phyloP scores from a whole-genome alignment of 352 stramenopile species.

The Pythium dissimile region DNA sequence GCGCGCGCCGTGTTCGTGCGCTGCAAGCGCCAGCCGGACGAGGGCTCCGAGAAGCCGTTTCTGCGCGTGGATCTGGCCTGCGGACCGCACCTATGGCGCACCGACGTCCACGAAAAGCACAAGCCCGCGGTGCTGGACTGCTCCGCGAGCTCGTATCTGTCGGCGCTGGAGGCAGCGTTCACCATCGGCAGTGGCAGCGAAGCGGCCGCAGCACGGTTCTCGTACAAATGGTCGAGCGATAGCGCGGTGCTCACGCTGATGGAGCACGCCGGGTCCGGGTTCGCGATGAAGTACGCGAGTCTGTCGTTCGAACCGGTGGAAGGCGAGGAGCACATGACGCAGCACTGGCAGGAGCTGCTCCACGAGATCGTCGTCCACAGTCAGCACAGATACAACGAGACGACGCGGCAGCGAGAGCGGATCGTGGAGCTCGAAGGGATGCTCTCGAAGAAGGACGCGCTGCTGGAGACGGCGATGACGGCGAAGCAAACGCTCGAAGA shows the following conservation, averaged over 20 bases:
- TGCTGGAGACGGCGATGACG: conserved; percentile 37
- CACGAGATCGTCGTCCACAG: conserved; percentile 27
- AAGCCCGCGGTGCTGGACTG: conserved; percentile 46
- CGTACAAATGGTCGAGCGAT: conserved; percentile 39
- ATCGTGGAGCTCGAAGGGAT: conserved; percentile 32
- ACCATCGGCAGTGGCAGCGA: background rate
- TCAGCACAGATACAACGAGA: conserved; percentile 2
- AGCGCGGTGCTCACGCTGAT: conserved; percentile 42
- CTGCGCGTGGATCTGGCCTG: conserved; percentile 33
- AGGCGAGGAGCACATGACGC: background rate
- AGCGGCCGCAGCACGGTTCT: conserved; percentile 24
- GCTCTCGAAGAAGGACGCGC: conserved; percentile 37
- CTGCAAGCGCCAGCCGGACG: conserved; percentile 16
- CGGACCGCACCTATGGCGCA: conserved; percentile 27
- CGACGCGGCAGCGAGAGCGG: conserved; percentile 17
- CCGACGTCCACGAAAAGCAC: conserved; percentile 28
- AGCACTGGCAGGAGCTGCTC: conserved; percentile 30
- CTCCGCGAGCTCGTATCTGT: conserved; percentile 31
- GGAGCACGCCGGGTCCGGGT: conserved; percentile 26
- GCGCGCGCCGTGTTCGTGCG: conserved; percentile 23
- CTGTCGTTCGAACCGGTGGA: conserved; percentile 23
- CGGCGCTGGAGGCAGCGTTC: conserved; percentile 24
- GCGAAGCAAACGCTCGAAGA: conserved; percentile 48
- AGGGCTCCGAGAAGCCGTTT: background rate
- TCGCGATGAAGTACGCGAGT: conserved; percentile 55